Evolutionary conservation across 176 grass and related monocot genomes (phyloP), one percentile per base, ranked within the genome.

Genomic region (Urochloa ruziziensis): DNA sequence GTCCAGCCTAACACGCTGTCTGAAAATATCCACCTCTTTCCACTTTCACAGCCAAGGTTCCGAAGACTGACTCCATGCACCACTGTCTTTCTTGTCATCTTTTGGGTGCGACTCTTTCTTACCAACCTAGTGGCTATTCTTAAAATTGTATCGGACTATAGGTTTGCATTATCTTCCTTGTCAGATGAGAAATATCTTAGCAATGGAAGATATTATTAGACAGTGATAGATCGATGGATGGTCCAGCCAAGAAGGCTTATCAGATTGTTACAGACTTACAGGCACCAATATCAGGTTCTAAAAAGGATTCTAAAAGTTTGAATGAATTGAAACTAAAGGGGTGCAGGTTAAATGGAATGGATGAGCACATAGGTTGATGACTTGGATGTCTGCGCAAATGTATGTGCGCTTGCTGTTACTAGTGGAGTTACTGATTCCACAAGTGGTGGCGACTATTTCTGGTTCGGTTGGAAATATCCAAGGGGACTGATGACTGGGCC

Each of bases 21-120:
- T 4, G 2, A 52, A 78, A 76, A 78, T 88, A 71, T 72, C 73
- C 29, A 27, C 61, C 24, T 62, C 25, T 71, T 74, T 63, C 77
- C 39, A 51, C 52, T 52, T 70, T 49, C 43, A 35, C 46, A 35
- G 52, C 36, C 25, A 47, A n/a, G 10, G 25, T 17, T 12, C n/a
- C 16, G 9, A 23, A 42, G 8, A 68, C 59, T 37, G 43, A 46
- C 80, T 69, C 24, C 27, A 74, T 12, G 19, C 51, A 40, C 19
- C 29, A 9, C 51, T 43, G 8, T 62, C 40, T 34, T 51, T 59
- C 51, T 48, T 49, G n/a, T 62, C 27, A n/a, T 62, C 63, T 42
- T 37, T 49, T 28, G 13, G 51, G 42, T 3, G 42, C 4, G 64
- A 27, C 30, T 62, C 24, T 70, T 78, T 71, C 73, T n/a, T 69